Evolutionary conservation across 306 rosid genomes (phyloP), one percentile per base, ranked within the genome.

Genomic region (Ormosia semicastrata): DNA sequence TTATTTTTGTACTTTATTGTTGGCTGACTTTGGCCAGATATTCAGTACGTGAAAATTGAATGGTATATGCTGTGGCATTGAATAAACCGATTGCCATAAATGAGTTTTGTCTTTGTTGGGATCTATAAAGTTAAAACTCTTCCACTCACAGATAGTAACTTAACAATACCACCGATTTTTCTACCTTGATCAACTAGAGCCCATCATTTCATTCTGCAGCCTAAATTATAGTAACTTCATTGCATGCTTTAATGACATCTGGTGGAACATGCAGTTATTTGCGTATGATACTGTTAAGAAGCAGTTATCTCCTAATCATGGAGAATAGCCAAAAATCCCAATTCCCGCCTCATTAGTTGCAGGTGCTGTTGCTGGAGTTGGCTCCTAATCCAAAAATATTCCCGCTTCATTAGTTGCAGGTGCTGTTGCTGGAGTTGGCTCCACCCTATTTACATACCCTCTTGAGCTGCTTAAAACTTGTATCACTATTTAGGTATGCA

Each of bases 321-420:
- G 92, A n/a, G 91, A 87, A n/a, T 75, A 84, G 37, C 68, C 83
- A 33, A 86, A 79, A 75, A 49, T 87, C 59, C 93, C 87, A 1
- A 63, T 89, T 72, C 92, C 96, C 0, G 87, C 90, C 62, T 91
- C 95, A 36, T 86, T 80, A 41, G 88, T 94, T 32, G 97, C 95
- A 0, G 97, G 97, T 43, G 97, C 98, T 41, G 76, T 91, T 50
- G 95, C 98, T 52, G 97, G 98, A 64, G 81, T 94, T 56, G 89
- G 89, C 90, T 91, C 97, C 36, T n/a, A n/a, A n/a, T n/a, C 68
- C 83, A 33, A 86, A 79, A 75, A 49, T 87, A 63, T 89, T 72
- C 92, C 96, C 0, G 87, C 90, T 57, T 91, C 95, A 36, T 86
- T 80, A 41, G 88, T 94, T 32, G 97, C 95, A 0, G 97, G 97